A percentile compares a stretch with the other conserved stretches of the same genome.
These are phyloP conservation scores for Wilhelminamyces savonicus DNA, from an alignment of 805 yeast genomes.

Conservation along the genomic window DNA sequence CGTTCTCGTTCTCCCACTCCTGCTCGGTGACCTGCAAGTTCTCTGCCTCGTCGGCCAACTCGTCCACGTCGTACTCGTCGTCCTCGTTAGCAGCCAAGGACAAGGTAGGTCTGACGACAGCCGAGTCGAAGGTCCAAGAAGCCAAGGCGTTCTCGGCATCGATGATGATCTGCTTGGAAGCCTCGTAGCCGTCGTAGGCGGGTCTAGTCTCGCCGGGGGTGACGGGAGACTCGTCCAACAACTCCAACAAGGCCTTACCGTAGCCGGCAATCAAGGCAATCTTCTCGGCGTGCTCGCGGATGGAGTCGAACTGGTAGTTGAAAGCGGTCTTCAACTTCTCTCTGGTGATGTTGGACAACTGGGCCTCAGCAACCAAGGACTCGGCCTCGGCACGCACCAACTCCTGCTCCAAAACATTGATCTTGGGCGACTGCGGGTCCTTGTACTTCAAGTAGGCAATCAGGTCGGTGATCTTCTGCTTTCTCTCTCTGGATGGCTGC, in stretches of 20 bases:
- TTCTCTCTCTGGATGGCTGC: slow-evolving; percentile 97
- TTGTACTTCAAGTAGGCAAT: slow-evolving; percentile 97
- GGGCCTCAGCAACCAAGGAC: slow-evolving; percentile 98
- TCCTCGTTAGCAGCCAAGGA: slow-evolving; percentile 68
- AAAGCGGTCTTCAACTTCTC: slow-evolving; percentile 97
- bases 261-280: slow-evolving; percentile 96
- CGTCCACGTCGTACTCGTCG: slow-evolving; percentile 34
- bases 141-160: slow-evolving; percentile 96
- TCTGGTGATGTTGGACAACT: slow-evolving; percentile 95
- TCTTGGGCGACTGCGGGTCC: slow-evolving; percentile 96
- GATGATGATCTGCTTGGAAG: slow-evolving; percentile 94
- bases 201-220: slow-evolving; percentile 99
- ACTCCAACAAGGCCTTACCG: slow-evolving; percentile 95
- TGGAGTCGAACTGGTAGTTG: slow-evolving; percentile 93
- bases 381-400: slow-evolving; percentile 99
- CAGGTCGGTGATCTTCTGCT: slow-evolving; percentile 95
- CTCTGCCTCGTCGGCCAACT: slow-evolving; percentile 38
- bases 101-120: slow-evolving; percentile 89
- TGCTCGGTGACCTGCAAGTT: slow-evolving; percentile 51
- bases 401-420: slow-evolving; percentile 94
- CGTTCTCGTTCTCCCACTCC: slow-evolving; percentile 31
- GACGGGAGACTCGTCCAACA: slow-evolving; percentile 93
- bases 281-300: slow-evolving; percentile 93
- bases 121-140: slow-evolving; percentile 93
- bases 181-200: slow-evolving; percentile 96